Percentiles rank a stretch among this genome's conserved stretches.
These are phyloP conservation scores for Candida sp. DNA, from an alignment of 1,139 yeast species.

Conservation along the genomic window DNA sequence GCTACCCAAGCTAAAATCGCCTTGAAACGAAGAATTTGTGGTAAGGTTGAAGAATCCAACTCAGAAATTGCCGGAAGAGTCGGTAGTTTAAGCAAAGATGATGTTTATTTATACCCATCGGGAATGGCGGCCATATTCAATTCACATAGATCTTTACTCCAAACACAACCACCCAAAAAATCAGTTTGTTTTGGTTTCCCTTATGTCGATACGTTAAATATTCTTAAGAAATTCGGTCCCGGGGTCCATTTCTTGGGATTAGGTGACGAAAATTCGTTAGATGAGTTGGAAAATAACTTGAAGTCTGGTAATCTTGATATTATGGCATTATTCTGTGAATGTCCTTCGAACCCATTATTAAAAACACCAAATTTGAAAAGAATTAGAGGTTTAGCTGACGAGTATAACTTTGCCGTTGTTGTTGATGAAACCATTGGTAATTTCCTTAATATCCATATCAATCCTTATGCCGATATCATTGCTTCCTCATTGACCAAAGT, in stretches of 20 bases:
- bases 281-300: constrained; percentile 58
- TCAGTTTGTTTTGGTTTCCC: constrained; percentile 95
- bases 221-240: constrained; percentile 86
- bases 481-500: constrained; percentile 89
- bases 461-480: constrained; percentile 80
- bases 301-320: constrained; percentile 61
- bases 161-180: constrained; percentile 37
- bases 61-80: constrained; percentile 29
- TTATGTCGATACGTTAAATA: constrained; percentile 86
- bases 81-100: constrained; percentile 45
- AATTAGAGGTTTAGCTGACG: constrained; percentile 62
- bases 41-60: constrained; percentile 51
- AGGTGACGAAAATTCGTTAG: constrained; percentile 75
- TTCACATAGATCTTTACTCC: constrained; percentile 68
- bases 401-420: constrained; percentile 71
- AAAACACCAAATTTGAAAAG: constrained; percentile 74
- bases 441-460: constrained; percentile 75
- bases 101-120: constrained; percentile 80
- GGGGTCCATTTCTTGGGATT: constrained; percentile 79
- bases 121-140: constrained; percentile 93
- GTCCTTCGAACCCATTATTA: constrained; percentile 89
- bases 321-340: constrained; percentile 78
- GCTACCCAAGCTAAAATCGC: constrained; percentile 75
- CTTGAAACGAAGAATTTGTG: constrained; percentile 71
- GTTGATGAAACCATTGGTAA: constrained; percentile 96